Percentiles rank a stretch among this genome's conserved stretches.
These are phyloP conservation scores for Moesziomyces parantarcticus DNA, from an alignment of 1,284 basidiomycete genomes.

Conservation along the genomic window DNA sequence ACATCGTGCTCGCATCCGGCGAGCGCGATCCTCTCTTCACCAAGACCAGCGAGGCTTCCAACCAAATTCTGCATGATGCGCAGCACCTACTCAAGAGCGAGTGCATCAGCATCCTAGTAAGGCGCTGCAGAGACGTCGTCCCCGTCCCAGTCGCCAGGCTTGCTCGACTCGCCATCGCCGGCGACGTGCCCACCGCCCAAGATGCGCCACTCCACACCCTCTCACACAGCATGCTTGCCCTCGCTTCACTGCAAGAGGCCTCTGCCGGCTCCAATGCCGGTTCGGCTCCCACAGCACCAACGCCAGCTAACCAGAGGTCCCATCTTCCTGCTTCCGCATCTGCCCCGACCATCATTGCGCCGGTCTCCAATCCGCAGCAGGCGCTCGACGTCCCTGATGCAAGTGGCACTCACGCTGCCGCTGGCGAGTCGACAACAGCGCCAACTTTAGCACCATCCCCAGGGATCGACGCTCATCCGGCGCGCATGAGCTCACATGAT, in stretches of 20 bases:
- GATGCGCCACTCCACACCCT: conserved; percentile 13
- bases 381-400: neutral
- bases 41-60: conserved; percentile 34
- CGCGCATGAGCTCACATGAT: neutral
- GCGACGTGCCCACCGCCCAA: conserved; percentile 20
- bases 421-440: neutral
- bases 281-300: neutral
- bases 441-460: conserved; percentile 32
- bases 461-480: conserved; percentile 20
- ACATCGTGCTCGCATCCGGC: neutral
- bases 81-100: conserved; percentile 46
- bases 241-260: conserved; percentile 16
- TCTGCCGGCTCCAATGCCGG: neutral
- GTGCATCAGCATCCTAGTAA: conserved; percentile 50
- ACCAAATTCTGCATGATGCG: conserved; percentile 17
- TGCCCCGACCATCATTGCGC: conserved; percentile 11
- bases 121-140: conserved; percentile 63
- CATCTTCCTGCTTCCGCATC: conserved; percentile 18
- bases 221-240: conserved; percentile 30
- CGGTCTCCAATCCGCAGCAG: neutral
- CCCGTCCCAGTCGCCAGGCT: conserved; percentile 64
- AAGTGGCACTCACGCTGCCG: neutral
- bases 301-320: neutral
- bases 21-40: conserved; percentile 19
- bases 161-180: conserved; percentile 46